Evolutionary conservation across 1,284 basidiomycete species (phyloP).

Genomic region (Moesziomyces parantarcticus): DNA sequence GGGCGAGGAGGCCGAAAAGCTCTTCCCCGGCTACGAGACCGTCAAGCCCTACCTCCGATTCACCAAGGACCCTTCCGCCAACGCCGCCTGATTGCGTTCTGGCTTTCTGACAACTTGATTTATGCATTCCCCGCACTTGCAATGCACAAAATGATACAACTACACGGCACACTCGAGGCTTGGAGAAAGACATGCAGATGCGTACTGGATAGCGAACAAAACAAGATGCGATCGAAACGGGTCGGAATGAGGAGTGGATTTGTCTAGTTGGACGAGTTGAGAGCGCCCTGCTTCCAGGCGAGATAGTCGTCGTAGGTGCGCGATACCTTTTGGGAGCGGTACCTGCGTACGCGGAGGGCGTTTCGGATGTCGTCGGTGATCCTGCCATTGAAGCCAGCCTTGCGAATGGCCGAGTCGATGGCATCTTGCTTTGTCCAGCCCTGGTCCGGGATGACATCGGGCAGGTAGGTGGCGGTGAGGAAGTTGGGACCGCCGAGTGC

Average conservation of each 20-base stretch:
- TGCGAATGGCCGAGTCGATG: constrained; percentile 87
- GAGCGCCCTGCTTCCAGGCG: constrained; percentile 34
- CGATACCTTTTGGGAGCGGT: constrained; percentile 81
- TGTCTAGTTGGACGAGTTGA: too few relatives aligned
- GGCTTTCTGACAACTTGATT: too few relatives aligned
- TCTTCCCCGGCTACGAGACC: constrained; percentile 77
- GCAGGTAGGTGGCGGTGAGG: constrained; percentile 92
- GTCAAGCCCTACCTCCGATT: constrained; percentile 72
- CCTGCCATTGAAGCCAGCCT: constrained; percentile 82
- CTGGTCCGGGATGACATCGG: constrained; percentile 89
- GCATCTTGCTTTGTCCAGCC: constrained; percentile 92
- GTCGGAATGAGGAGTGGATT: background rate
- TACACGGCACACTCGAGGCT: background rate
- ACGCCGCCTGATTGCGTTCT: constrained; percentile 15
- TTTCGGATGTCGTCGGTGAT: constrained; percentile 85
- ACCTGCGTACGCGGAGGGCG: constrained; percentile 81
- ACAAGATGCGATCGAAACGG: background rate
- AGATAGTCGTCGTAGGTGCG: constrained; percentile 79
- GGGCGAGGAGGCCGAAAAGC: constrained; percentile 86
- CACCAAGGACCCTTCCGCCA: constrained; percentile 65
- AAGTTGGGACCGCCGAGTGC: constrained; percentile 64
- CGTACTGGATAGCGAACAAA: background rate
- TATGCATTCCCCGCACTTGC: too few relatives aligned
- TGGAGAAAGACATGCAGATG: background rate
- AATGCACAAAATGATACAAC: too few relatives aligned